Base-by-base conservation (phyloP, 805 yeast species). In the Starmerella davenportii region DNA sequence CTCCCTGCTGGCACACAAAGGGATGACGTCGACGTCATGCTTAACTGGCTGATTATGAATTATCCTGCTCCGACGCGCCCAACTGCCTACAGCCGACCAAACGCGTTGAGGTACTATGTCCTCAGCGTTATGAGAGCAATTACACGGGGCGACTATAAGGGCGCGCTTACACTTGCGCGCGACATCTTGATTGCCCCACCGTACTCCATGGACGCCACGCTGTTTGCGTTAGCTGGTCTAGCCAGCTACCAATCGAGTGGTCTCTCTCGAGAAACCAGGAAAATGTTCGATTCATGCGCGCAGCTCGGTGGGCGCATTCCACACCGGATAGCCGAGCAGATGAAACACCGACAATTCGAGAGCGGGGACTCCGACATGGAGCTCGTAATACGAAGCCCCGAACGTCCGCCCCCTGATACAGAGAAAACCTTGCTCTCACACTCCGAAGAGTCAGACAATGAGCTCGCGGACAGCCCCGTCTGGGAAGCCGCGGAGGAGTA, bases 221-320 rank as follows among this genome's bases (percentile, higher is more conserved):
- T 43, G 24, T 46, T 45, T 45, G 50, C 47, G 15, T 35, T 46
- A 4, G 36, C 38, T 7, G 50, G 49, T 2, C 30, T 46, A 3
- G 38, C 42, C 3, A 14, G 23, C 4, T 21, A 38, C 13, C 20
- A 31, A 20, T 3, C 28, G 3, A 21, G 25, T 8, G 32, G 32
- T 8, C 5, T 7, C 15, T 8, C 15, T 7, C 13, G 19, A 25
- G 21, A 37, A 20, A 18, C 36, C n/a, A 15, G 11, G n/a, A 19
- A 29, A 18, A 21, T 14, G 18, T 46, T 46, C 35, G 9, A 20
- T 13, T 28, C 30, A 16, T 46, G 50, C 29, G 21, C 38, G 8
- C 43, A 46, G 14, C 39, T 46, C 2, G 50, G 50, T 5, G 50
- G 50, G 3, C 38, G 30, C 1, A 31, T 46, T 31, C 46, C 50